Base-by-base conservation (phyloP, 2,329 filamentous ascomycete genomes). In the Hypoxylon sp. region DNA sequence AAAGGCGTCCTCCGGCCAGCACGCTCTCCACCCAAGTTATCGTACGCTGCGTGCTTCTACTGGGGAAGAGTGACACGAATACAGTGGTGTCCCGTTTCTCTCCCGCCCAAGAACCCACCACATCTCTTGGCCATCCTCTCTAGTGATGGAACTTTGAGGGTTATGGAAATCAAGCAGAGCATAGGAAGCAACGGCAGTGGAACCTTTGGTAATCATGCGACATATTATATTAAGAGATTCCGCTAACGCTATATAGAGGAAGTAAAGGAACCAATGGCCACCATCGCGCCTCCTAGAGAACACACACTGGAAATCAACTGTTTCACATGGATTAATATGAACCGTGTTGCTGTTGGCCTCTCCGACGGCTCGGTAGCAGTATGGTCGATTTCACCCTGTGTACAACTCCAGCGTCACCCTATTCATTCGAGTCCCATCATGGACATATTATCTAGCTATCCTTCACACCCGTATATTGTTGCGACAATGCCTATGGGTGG, bases 401-500 rank as follows among this genome's bases (percentile, higher is more conserved):
- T 77, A 24, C 74, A 86, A 52, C 76, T 88, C 26, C 81, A 81
- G 43, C 81, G 85, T 2, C 80, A 85, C 50, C 79, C 82, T 4
- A 77, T 84, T n/a, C 85, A 88, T 69, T 80, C 82, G 62, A 85
- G 80, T 50, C 76, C 80, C 55, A 78, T 88, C 3, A 78, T 87
- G 62, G 84, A 87, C 68, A 79, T 88, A 30, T 79, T 80, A 59
- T 84, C 84, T 0, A 84, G 80, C 19, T 87, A 85, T 65, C 86
- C 86, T 3, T 84, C 85, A 1, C 77, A 84, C 58, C 85, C 86
- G 0, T 85, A 84, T 65, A 71, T 87, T 7, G 76, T 88, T n/a
- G 81, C 83, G 6, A 85, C 85, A 1, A 79, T 81, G 3, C 85
- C 86, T 0, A 77, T 87, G 13, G 84, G 84, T 19, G 86, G 86